Conservation (phyloP, 2,329 filamentous ascomycete species). For the Bipolaris gigantea region DNA sequence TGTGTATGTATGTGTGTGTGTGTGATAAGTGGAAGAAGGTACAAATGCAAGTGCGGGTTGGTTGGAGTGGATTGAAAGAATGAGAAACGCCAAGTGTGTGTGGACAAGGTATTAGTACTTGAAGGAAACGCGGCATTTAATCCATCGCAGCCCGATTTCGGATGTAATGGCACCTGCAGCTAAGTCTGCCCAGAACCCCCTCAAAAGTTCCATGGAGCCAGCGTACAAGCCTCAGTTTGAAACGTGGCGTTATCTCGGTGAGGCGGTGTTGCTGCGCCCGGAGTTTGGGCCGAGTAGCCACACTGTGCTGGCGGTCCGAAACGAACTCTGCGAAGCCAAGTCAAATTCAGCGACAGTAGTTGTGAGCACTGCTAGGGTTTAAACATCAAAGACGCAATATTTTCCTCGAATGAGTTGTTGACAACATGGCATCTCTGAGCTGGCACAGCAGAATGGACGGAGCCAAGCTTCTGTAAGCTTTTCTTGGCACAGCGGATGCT, state of each 20-base stretch:
- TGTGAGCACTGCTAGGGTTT: background rate
- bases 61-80: background rate
- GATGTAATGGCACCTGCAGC: constrained; percentile 1
- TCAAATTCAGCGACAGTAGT: background rate
- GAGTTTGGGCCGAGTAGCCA: background rate
- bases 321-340: background rate
- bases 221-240: constrained; percentile 6
- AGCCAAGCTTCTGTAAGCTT: constrained; percentile 18
- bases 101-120: background rate
- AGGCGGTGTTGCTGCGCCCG: constrained; percentile 4
- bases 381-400: too few species aligned
- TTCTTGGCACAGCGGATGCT: constrained; percentile 10
- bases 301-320: background rate
- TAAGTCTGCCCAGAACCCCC: background rate
- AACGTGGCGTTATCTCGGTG: constrained; percentile 11
- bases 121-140: constrained; percentile 16
- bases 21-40: background rate
- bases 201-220: constrained; percentile 7
- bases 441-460: background rate
- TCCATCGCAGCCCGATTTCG: background rate
- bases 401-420: background rate
- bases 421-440: background rate
- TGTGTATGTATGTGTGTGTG: background rate
- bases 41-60: background rate
- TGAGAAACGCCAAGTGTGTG: background rate